phyloP scores from a whole-genome alignment of 1,284 basidiomycete genomes.

The Tausonia pullulans region DNA sequence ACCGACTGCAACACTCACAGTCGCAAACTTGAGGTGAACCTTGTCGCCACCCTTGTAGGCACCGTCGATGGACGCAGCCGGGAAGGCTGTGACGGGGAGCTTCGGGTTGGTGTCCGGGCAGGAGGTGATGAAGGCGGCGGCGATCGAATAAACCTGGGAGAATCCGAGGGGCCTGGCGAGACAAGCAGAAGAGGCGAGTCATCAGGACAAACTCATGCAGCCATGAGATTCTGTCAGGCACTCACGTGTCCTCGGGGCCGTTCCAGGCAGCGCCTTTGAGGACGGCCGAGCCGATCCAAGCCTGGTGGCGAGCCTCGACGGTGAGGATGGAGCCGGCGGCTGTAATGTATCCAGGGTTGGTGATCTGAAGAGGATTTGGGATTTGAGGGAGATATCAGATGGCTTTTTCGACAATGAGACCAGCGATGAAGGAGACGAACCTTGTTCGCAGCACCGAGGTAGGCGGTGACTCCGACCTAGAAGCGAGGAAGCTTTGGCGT shows the following conservation, averaged over 20 bases:
- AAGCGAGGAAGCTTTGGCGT: too few relatives aligned
- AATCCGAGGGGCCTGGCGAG: conserved; percentile 37
- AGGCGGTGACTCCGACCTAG: conserved; percentile 58
- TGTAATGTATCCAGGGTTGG: conserved; percentile 32
- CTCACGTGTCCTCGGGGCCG: conserved; percentile 43
- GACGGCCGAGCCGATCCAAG: conserved; percentile 33
- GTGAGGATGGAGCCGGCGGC: conserved; percentile 67
- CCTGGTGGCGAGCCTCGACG: conserved; percentile 68
- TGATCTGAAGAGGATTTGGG: conserved; percentile 15
- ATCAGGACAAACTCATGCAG: conserved; percentile 21
- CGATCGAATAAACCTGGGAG: conserved; percentile 38
- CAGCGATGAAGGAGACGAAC: conserved; percentile 37
- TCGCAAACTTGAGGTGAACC: conserved; percentile 9
- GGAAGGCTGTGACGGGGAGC: conserved; percentile 38
- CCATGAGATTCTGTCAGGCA: conserved; percentile 44
- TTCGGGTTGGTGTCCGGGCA: conserved; percentile 34
- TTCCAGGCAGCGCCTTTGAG: conserved; percentile 45
- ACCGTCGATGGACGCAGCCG: conserved; percentile 16
- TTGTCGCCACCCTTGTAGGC: conserved; percentile 8
- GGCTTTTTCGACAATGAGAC: conserved; percentile 43
- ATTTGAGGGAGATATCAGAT: conserved; percentile 3
- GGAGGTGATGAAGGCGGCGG: conserved; percentile 27
- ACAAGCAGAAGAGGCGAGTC: too few relatives aligned
- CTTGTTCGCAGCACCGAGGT: conserved; percentile 49
- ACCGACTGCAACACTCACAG: neutral